A percentile compares a stretch with the other conserved stretches of the same genome.
phyloP scores from a whole-genome alignment of 768 basidiomycete genomes.

The Lentinula sp. region DNA sequence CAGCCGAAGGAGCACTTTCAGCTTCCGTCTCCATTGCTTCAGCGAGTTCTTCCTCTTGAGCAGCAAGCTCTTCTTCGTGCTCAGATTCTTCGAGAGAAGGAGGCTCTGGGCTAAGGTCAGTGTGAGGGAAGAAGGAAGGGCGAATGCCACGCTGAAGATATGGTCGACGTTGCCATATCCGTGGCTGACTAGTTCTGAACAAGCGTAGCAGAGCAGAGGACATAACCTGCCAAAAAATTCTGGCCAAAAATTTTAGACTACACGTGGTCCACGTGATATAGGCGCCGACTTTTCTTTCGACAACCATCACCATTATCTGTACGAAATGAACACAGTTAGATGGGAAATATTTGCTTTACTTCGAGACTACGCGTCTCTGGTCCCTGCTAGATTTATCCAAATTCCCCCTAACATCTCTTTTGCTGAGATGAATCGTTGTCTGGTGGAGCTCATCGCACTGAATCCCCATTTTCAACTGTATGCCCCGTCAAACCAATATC shows the following conservation, averaged over 20 bases:
- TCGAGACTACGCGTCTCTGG: slow-evolving; percentile 46
- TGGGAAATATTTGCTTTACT: slow-evolving; percentile 37
- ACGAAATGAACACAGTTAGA: slow-evolving; percentile 14
- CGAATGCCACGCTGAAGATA: slow-evolving; percentile 20
- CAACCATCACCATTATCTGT: too few relatives aligned
- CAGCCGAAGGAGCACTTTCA: slow-evolving; percentile 7
- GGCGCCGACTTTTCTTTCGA: neutral
- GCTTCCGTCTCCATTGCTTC: slow-evolving; percentile 13
- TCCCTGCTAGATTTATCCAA: slow-evolving; percentile 31
- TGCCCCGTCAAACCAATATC: slow-evolving; percentile 60
- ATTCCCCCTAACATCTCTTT: slow-evolving; percentile 35
- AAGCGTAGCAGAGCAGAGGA: slow-evolving; percentile 16
- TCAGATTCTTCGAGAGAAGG: slow-evolving; percentile 11
- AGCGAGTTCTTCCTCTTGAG: slow-evolving; percentile 12
- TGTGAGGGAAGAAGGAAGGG: slow-evolving; percentile 14
- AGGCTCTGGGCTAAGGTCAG: slow-evolving; percentile 20
- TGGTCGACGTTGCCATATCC: slow-evolving; percentile 18
- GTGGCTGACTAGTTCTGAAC: slow-evolving; percentile 21
- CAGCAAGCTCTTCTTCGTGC: neutral
- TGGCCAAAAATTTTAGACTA: neutral
- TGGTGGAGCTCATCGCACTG: slow-evolving; percentile 43
- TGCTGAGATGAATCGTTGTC: slow-evolving; percentile 42
- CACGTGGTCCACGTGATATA: neutral
- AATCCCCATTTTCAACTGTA: slow-evolving; percentile 48
- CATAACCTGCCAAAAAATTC: slow-evolving; percentile 2